These are phyloP conservation scores for Ustilago trichophora DNA, from an alignment of 1,284 basidiomycete species.

Conservation along the genomic window DNA sequence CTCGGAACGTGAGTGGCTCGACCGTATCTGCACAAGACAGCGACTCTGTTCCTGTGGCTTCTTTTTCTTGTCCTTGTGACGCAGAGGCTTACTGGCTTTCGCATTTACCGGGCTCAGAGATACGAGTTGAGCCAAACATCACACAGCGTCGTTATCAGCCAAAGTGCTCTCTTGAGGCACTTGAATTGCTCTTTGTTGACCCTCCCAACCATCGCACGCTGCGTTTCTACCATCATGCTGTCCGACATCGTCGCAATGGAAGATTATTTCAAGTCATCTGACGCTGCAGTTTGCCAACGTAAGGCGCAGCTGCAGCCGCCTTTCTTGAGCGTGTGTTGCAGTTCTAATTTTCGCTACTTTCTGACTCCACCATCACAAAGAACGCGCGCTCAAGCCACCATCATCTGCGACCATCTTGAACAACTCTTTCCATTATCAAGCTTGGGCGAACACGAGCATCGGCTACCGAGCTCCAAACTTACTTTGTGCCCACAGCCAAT, in stretches of 20 bases:
- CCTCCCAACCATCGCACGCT: no score
- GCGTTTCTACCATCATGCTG: no score
- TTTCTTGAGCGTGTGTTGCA: not conserved
- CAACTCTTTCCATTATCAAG: no score
- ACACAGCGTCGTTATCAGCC: no score
- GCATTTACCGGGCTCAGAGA: slow-evolving; percentile 8
- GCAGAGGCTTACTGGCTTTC: not conserved
- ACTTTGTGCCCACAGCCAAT: not conserved
- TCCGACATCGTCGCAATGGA: no score
- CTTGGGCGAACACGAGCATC: no score
- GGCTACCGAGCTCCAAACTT: not conserved
- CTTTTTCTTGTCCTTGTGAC: slow-evolving; percentile 1
- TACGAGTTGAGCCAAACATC: no score
- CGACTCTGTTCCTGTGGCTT: not conserved
- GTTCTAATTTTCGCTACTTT: slow-evolving; percentile 2
- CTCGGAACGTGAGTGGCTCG: not conserved
- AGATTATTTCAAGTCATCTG: no score
- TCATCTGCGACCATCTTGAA: not conserved
- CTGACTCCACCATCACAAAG: slow-evolving; percentile 10
- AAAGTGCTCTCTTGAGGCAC: no score
- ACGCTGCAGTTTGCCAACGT: no score
- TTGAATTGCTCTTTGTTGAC: no score
- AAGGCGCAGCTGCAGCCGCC: no score
- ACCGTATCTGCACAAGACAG: not conserved
- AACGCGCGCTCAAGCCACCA: slow-evolving; percentile 3